Evolutionary conservation across 1,284 basidiomycete genomes (phyloP).

Genomic region (Ganoderma boninense): DNA sequence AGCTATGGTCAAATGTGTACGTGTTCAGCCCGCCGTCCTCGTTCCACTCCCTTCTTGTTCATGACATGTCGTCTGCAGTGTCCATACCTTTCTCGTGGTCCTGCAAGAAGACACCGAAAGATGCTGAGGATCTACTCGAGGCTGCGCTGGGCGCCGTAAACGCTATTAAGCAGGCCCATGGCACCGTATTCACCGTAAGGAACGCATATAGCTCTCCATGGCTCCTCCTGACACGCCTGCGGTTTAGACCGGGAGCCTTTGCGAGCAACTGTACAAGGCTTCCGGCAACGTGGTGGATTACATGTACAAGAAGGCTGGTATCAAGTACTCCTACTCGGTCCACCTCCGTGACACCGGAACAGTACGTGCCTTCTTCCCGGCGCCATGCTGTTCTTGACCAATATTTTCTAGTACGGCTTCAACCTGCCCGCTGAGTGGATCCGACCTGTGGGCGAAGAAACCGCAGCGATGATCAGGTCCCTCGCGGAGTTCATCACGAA

Average conservation of each 20-base stretch:
- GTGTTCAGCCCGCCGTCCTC: constrained; percentile 38
- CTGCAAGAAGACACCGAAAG: constrained; percentile 72
- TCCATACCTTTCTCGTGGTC: constrained; percentile 79
- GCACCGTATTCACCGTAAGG: constrained; percentile 58
- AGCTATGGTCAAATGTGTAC: constrained; percentile 86
- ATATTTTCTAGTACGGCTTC: constrained; percentile 73
- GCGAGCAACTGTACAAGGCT: constrained; percentile 71
- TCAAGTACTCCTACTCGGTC: constrained; percentile 81
- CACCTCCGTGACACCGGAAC: constrained; percentile 87
- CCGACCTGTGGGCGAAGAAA: constrained; percentile 82
- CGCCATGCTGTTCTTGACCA: not conserved
- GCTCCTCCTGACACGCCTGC: constrained; percentile 10
- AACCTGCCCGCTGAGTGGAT: constrained; percentile 79
- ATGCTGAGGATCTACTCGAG: constrained; percentile 86
- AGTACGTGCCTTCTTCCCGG: constrained; percentile 52
- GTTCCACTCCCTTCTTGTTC: not conserved
- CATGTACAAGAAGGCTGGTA: constrained; percentile 69
- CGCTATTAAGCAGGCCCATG: constrained; percentile 66
- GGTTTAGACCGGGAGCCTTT: constrained; percentile 69
- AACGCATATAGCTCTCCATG: not conserved
- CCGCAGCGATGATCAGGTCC: constrained; percentile 68
- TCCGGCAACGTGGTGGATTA: constrained; percentile 83
- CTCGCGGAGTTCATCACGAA: constrained; percentile 71
- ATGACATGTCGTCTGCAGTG: constrained; percentile 47
- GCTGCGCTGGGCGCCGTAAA: constrained; percentile 76